phyloP scores from a whole-genome alignment of 192 early-diverging fungal genomes.

The Fimicolochytrium jonesii region DNA sequence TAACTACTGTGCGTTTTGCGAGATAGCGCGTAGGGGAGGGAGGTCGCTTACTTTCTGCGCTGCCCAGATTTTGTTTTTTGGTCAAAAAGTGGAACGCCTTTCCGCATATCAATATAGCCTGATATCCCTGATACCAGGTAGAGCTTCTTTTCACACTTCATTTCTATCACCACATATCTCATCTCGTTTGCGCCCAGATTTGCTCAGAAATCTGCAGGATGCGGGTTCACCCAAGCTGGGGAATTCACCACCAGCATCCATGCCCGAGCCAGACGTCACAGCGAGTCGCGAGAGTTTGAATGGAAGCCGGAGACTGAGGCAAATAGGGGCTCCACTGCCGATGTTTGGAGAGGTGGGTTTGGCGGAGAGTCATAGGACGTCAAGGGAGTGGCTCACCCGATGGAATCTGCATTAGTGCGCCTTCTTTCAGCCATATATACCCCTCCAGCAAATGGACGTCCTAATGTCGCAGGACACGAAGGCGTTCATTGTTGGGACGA shows the following conservation, averaged over 20 bases:
- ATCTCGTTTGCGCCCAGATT: conserved; percentile 18
- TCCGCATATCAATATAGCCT: conserved; percentile 77
- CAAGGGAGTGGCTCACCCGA: background rate
- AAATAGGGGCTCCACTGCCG: conserved; percentile 25
- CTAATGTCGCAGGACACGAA: conserved; percentile 58
- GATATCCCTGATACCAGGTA: conserved; percentile 68
- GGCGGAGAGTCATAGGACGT: background rate
- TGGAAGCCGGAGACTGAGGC: background rate
- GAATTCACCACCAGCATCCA: background rate
- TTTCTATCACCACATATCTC: conserved; percentile 4
- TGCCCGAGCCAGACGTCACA: background rate
- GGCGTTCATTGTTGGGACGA: conserved; percentile 73
- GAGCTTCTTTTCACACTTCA: background rate
- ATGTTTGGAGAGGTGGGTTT: conserved; percentile 34
- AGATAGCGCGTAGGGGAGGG: too few relatives aligned
- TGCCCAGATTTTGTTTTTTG: conserved; percentile 80
- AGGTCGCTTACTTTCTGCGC: too few relatives aligned
- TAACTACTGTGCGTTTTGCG: conserved; percentile 20
- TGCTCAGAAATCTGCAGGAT: conserved; percentile 46
- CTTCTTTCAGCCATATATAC: conserved; percentile 80
- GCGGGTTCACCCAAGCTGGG: conserved; percentile 45
- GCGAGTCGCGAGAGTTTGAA: conserved; percentile 3
- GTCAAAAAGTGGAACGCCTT: conserved; percentile 71
- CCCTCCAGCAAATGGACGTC: conserved; percentile 79
- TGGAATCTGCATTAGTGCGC: conserved; percentile 44